phyloP scores from a whole-genome alignment of 2,329 filamentous ascomycete species.

The Shiraia sp. region DNA sequence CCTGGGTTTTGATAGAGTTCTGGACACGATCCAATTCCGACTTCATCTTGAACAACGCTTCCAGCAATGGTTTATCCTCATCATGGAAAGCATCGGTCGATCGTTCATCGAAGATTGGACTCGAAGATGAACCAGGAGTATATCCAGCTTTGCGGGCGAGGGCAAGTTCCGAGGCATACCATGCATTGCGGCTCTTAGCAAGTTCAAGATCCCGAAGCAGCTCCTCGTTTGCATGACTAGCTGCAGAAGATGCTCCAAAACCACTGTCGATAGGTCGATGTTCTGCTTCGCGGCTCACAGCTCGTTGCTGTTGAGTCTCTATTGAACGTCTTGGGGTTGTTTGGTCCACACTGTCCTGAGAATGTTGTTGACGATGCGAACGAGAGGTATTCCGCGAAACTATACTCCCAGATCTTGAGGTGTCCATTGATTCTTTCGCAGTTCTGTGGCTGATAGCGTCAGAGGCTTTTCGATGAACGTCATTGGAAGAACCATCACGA shows the following conservation, averaged over 20 bases:
- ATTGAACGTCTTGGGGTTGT: conserved; percentile 35
- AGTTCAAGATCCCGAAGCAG: conserved; percentile 85
- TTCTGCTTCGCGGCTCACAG: conserved; percentile 36
- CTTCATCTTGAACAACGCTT: conserved; percentile 90
- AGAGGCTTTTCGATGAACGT: conserved; percentile 34
- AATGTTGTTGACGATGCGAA: conserved; percentile 61
- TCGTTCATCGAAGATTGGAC: conserved; percentile 75
- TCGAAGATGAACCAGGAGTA: conserved; percentile 69
- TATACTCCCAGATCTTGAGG: conserved; percentile 36
- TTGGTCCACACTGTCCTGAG: conserved; percentile 59
- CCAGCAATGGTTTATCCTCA: conserved; percentile 87
- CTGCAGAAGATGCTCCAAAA: conserved; percentile 63
- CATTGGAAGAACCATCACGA: conserved; percentile 39
- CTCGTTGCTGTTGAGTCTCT: conserved; percentile 36
- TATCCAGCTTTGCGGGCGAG: conserved; percentile 91
- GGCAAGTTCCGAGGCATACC: conserved; percentile 95
- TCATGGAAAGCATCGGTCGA: conserved; percentile 81
- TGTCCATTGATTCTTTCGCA: conserved; percentile 43
- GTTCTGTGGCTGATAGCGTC: conserved; percentile 34
- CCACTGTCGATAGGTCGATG: conserved; percentile 61
- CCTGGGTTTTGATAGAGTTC: conserved; percentile 84
- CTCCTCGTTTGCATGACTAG: conserved; percentile 68
- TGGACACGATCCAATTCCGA: conserved; percentile 89
- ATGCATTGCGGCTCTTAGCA: conserved; percentile 84
- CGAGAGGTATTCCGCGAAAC: conserved; percentile 42